Percentiles rank a stretch among this genome's conserved stretches.
phyloP scores from a whole-genome alignment of 2,329 filamentous ascomycete species.

The Peltaster fructicola region DNA sequence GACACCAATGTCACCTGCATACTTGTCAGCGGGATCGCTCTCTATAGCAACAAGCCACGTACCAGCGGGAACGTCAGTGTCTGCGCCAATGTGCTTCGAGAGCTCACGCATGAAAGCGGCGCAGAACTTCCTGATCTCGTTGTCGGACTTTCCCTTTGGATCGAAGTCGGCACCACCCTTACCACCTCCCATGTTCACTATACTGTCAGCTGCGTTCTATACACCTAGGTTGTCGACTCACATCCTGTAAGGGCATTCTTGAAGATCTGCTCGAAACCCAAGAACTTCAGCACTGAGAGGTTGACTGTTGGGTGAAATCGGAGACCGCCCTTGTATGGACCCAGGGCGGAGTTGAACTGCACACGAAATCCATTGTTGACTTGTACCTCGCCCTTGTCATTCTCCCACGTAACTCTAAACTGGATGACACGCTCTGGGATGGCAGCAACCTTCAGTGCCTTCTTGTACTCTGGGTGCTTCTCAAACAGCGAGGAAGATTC shows the following conservation, averaged over 20 bases:
- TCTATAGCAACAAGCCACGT: no score
- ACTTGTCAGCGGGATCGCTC: no score
- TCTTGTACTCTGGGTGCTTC: conserved; percentile 87
- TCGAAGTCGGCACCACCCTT: conserved; percentile 98
- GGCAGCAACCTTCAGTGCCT: conserved; percentile 69
- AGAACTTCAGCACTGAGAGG: conserved; percentile 70
- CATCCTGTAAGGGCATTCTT: conserved; percentile 95
- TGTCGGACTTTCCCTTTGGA: conserved; percentile 95
- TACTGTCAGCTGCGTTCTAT: not conserved
- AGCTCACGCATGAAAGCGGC: conserved; percentile 91
- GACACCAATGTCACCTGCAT: conserved; percentile 96
- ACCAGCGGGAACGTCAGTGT: conserved; percentile 90
- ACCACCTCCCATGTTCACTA: conserved; percentile 86
- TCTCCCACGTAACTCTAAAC: conserved; percentile 94
- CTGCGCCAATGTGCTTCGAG: conserved; percentile 84
- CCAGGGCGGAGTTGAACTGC: conserved; percentile 95
- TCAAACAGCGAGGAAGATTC: conserved; percentile 86
- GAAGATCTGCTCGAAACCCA: conserved; percentile 98
- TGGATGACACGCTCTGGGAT: conserved; percentile 92
- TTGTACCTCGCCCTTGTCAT: conserved; percentile 75
- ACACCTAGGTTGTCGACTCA: conserved; percentile 31
- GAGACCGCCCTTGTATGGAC: conserved; percentile 95
- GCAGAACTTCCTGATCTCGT: conserved; percentile 96
- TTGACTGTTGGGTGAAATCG: conserved; percentile 85
- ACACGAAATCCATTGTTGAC: conserved; percentile 93